Evolutionary conservation across 805 yeast species (phyloP), one percentile per base, ranked within the genome.

Genomic region (Candida boleticola): DNA sequence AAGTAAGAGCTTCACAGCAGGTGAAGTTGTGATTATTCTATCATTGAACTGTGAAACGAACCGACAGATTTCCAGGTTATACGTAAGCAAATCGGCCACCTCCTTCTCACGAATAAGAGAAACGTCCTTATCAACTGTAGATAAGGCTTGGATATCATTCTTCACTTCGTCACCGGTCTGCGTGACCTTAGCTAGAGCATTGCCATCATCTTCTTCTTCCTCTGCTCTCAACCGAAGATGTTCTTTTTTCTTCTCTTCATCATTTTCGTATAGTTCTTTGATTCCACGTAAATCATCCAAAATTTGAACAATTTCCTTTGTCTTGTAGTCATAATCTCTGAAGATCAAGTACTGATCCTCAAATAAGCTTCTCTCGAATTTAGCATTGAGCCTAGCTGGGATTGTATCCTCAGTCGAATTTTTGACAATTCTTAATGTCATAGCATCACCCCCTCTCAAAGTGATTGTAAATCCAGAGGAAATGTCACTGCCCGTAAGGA

Each of bases 391-490:
- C n/a, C 81, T 76, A 0, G 84, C 85, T 36, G 86, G 85, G 1
- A 86, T 76, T 80, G 90, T 75, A 43, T 92, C 83, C 49, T 87
- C 95, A 3, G 85, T 72, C 2, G 89, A 84, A 40, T 83, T 81
- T 58, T 93, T 93, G 18, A 90, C 74, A 40, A 79, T 79, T 40
- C 79, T 71, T 42, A 92, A 63, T 0, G 72, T 55, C 2, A 79
- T 84, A 39, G 74, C 79, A 49, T 77, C 75, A 1, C 80, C 84
- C 2, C 98, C 99, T 41, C 98, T 69, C n/a, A 93, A 60, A 11
- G 87, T 68, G n/a, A 92, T 76, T 0, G 98, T 89, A 29, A 90
- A 83, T 0, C 99, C 99, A 0, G 83, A 62, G 31, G 77, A 78
- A 7, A 74, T 70, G 29, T 82, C 81, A 48, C 90, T 82, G 0